Percentiles rank a stretch among this genome's conserved stretches.
Conservation (phyloP, 2,329 filamentous ascomycete species). For the Elsinoe ampelina region DNA sequence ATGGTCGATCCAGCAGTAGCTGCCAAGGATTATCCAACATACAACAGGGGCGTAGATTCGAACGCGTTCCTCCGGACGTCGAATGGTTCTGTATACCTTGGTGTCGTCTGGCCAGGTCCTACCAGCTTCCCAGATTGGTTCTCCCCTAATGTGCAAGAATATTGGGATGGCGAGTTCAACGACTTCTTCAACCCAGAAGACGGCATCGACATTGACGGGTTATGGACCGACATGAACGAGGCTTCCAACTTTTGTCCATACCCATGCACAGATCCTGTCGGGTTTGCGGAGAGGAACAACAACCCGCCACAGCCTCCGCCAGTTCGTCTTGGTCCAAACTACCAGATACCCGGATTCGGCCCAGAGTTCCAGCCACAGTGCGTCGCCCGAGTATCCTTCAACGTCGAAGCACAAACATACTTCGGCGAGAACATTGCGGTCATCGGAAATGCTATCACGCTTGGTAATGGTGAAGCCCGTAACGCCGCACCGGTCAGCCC, state of each 20-base stretch:
- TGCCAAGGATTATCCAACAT: constrained; percentile 44
- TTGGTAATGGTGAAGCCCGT: constrained; percentile 22
- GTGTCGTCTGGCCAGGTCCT: constrained; percentile 67
- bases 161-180: constrained; percentile 61
- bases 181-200: constrained; percentile 53
- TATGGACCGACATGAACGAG: constrained; percentile 61
- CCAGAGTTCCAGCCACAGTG: constrained; percentile 53
- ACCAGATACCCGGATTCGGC: constrained; percentile 60
- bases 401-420: constrained; percentile 27
- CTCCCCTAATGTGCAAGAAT: constrained; percentile 51
- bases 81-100: constrained; percentile 49
- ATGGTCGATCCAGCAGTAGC: constrained; percentile 66
- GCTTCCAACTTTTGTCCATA: constrained; percentile 46
- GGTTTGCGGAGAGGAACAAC: constrained; percentile 30
- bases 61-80: constrained; percentile 43
- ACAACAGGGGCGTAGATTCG: constrained; percentile 51
- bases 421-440: constrained; percentile 29
- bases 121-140: constrained; percentile 57
- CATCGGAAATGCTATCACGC: constrained; percentile 25
- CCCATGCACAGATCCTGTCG: constrained; percentile 30
- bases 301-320: constrained; percentile 54
- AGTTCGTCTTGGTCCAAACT: constrained; percentile 51
- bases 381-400: constrained; percentile 26
- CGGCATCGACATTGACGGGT: constrained; percentile 65
- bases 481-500: constrained; percentile 24